A percentile compares a stretch with the other conserved stretches of the same genome.
phyloP scores from a whole-genome alignment of 2,329 filamentous ascomycete species.

The Endoconidiophora laricicola region DNA sequence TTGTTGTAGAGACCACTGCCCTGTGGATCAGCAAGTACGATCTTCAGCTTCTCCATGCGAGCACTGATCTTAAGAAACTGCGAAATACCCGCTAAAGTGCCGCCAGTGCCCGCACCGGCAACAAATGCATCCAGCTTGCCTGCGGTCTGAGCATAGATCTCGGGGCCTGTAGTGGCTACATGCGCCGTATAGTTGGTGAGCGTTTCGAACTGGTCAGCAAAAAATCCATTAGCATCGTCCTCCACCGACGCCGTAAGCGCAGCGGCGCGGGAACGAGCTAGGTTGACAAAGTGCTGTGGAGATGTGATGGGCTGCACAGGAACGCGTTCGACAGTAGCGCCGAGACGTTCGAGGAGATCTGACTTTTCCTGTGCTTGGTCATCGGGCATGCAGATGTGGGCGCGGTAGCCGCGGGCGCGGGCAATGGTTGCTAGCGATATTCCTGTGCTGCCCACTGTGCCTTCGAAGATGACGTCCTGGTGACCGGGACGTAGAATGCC shows the following conservation, averaged over 20 bases:
- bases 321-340: slow-evolving; percentile 83
- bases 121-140: slow-evolving; percentile 74
- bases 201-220: slow-evolving; percentile 93
- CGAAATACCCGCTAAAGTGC: slow-evolving; percentile 78
- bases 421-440: slow-evolving; percentile 87
- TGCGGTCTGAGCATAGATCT: slow-evolving; percentile 65
- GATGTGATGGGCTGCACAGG: slow-evolving; percentile 87
- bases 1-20: slow-evolving; percentile 89
- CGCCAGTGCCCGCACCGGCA: slow-evolving; percentile 83
- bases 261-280: slow-evolving; percentile 57
- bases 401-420: slow-evolving; percentile 73
- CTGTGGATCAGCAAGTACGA: slow-evolving; percentile 85
- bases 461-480: slow-evolving; percentile 93
- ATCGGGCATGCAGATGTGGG: slow-evolving; percentile 94
- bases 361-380: slow-evolving; percentile 84
- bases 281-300: slow-evolving; percentile 84
- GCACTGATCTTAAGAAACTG: slow-evolving; percentile 59
- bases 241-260: slow-evolving; percentile 47
- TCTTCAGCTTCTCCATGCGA: slow-evolving; percentile 39
- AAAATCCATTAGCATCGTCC: slow-evolving; percentile 63
- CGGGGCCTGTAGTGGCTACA: slow-evolving; percentile 66
- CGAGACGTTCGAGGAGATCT: slow-evolving; percentile 72
- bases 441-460: slow-evolving; percentile 88
- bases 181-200: slow-evolving; percentile 79
- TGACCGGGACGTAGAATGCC: slow-evolving; percentile 62